Base-by-base conservation (phyloP, 1,284 basidiomycete genomes). In the Ustilago lituana region DNA sequence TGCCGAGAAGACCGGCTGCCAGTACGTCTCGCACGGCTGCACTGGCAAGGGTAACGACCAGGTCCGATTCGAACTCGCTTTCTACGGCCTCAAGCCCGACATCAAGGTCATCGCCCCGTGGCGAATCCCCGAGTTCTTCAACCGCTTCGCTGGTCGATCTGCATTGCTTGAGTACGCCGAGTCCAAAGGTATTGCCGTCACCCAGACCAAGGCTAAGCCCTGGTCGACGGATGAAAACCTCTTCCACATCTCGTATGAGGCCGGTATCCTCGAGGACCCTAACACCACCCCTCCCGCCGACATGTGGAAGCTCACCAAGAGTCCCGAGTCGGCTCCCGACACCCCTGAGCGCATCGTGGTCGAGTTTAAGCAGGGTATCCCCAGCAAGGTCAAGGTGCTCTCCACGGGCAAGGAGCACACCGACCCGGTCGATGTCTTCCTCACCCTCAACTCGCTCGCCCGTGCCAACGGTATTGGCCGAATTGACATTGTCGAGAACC, bases 11-110 rank as follows among this genome's bases (percentile, higher is more conserved):
- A 93, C 96, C 84, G 66, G 75, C 38, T 74, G 72, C 51, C 61
- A 49, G 84, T 98, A 88, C 82, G 95, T 98, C 72, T 91, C 94
- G 33, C 96, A 98, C 85, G 95, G 95, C 35, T 99, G 95, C 87
- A 99, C 95, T 43, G 95, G 95, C 59, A 98, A 98, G 86, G 95
- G 95, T 56, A 98, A 98, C 84, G 95, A 99, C 84, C 96, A 99
- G 85, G 95, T 99, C 76, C 92, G 96, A 65, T 99, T 98, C 84
- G 96, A 99, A 83, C 90, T 98, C 58, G 94, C 96, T 9, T 99
- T 98, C 86, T 99, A 98, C 84, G 95, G 94, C 55, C 88, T 99
- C 78, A 94, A 96, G 84, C 94, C 95, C 48, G 91, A 93, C 80
- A 98, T 99, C 88, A 97, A 98, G 85, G 94, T 98, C 81, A 90